These are phyloP conservation scores for Russula griseocarnosa DNA, from an alignment of 768 basidiomycete species.

Conservation along the genomic window DNA sequence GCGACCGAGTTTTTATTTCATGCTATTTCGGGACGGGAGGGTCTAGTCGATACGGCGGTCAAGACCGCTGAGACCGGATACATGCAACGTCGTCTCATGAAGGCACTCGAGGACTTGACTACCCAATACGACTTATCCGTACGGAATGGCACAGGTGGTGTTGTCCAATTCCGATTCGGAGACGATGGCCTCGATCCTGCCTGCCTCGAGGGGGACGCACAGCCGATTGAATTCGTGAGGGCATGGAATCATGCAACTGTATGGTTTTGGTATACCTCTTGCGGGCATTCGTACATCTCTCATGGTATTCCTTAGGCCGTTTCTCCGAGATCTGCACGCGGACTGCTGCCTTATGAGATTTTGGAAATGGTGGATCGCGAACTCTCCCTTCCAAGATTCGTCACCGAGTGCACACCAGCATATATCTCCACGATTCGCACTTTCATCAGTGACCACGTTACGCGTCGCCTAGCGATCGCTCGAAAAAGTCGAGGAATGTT, in stretches of 20 bases:
- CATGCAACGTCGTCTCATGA: constrained; percentile 99
- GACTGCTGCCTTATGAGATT: constrained; percentile 85
- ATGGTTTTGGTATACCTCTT: constrained; percentile 28
- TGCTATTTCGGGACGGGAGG: constrained; percentile 97
- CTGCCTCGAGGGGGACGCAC: constrained; percentile 91
- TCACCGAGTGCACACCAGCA: constrained; percentile 63
- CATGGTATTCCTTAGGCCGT: constrained; percentile 49
- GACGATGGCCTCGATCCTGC: constrained; percentile 98
- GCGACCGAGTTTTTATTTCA: constrained; percentile 99
- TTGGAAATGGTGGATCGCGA: constrained; percentile 64
- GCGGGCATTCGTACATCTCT: not conserved
- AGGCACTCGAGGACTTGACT: constrained; percentile 94
- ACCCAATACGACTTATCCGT: constrained; percentile 96
- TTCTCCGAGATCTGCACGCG: constrained; percentile 52
- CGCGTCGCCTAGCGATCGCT: constrained; percentile 57
- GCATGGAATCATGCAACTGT: constrained; percentile 85
- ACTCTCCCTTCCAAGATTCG: constrained; percentile 54
- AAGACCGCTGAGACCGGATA: constrained; percentile 99
- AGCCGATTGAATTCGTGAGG: constrained; percentile 85
- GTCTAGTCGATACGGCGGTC: constrained; percentile 98
- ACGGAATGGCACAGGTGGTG: constrained; percentile 87
- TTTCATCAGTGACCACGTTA: constrained; percentile 69
- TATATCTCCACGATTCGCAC: constrained; percentile 65
- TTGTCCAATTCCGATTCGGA: constrained; percentile 96
- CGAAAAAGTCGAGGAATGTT: constrained; percentile 78